Percentiles rank a stretch among this genome's conserved stretches.
These are phyloP conservation scores for Cucurbita ficifolia DNA, from an alignment of 306 rosid genomes.

Conservation along the genomic window DNA sequence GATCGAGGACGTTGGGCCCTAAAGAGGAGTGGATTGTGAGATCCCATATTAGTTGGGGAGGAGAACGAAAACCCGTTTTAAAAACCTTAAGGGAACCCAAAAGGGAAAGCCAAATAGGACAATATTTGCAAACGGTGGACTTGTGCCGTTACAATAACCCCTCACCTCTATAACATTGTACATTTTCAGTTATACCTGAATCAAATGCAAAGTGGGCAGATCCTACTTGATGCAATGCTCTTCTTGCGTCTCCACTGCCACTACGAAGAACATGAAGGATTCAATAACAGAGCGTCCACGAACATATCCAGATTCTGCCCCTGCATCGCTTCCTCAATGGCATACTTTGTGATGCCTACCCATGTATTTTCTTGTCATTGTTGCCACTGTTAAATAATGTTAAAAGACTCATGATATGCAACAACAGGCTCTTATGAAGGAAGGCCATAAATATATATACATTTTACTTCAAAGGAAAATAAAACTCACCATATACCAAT, in stretches of 20 bases:
- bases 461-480: neutral
- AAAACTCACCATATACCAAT: neutral
- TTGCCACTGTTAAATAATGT: neutral
- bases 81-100: too few species aligned
- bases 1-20: too few species aligned
- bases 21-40: too few species aligned
- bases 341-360: constrained; percentile 68
- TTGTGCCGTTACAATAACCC: neutral
- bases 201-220: neutral
- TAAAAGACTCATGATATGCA: constrained; percentile 15
- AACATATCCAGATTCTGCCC: constrained; percentile 68
- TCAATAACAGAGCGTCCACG: constrained; percentile 68
- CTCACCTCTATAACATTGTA: neutral
- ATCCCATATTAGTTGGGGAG: too few species aligned
- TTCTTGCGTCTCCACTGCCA: neutral
- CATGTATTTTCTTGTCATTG: constrained; percentile 13
- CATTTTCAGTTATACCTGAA: neutral
- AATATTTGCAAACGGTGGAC: too few species aligned
- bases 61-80: too few species aligned
- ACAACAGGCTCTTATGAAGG: constrained; percentile 70
- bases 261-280: constrained; percentile 20
- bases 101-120: too few species aligned
- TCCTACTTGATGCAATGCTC: neutral
- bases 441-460: neutral
- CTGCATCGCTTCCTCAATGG: constrained; percentile 67